A percentile compares a stretch with the other conserved stretches of the same genome.
Conservation (phyloP, 305 asterid species). For the Solanum hybrid region DNA sequence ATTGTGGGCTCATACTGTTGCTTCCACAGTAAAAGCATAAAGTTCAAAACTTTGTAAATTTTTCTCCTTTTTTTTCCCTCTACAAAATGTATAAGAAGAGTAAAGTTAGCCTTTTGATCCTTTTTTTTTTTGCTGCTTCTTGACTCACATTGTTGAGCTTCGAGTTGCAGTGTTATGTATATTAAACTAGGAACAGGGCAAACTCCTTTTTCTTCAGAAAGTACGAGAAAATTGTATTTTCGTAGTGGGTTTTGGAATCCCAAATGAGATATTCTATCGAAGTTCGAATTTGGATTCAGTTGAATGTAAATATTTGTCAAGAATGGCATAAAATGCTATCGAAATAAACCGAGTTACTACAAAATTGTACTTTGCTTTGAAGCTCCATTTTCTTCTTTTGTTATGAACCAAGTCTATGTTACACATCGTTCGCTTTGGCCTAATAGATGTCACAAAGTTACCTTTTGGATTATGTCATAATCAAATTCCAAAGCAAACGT, state of each 20-base stretch:
- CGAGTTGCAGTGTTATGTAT: neutral
- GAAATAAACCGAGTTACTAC: neutral
- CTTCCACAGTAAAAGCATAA: slow-evolving; percentile 22
- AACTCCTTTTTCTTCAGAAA: neutral
- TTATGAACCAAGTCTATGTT: neutral
- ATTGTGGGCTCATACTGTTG: slow-evolving; percentile 65
- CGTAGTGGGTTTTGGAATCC: neutral
- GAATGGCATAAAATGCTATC: neutral
- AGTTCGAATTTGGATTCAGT: neutral
- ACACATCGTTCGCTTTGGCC: neutral
- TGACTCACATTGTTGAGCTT: neutral
- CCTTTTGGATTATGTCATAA: neutral
- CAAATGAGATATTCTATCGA: neutral
- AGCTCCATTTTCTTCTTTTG: neutral
- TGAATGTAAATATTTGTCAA: neutral
- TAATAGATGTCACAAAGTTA: neutral
- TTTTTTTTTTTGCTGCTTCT: neutral
- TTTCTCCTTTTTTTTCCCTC: neutral
- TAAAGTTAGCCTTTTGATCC: neutral
- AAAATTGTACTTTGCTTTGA: neutral
- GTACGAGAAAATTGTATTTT: neutral
- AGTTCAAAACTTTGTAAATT: neutral
- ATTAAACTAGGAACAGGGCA: neutral
- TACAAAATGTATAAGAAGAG: neutral
- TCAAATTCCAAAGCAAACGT: neutral